These are phyloP conservation scores for Oryza punctata DNA, from an alignment of 176 grass and related monocot genomes.

Conservation along the genomic window DNA sequence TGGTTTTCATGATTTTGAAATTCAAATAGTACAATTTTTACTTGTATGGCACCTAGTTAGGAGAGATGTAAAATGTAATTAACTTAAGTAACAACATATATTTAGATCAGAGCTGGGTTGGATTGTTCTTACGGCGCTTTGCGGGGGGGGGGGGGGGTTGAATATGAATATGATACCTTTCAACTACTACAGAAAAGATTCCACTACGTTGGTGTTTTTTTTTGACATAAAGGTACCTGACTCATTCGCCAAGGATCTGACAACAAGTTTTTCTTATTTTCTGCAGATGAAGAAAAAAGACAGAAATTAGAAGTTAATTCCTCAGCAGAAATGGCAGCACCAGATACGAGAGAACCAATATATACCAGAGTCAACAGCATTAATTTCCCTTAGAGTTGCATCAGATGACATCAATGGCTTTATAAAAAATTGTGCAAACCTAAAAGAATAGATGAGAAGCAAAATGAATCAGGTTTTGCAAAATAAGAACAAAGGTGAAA, in stretches of 20 bases:
- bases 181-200: constrained; percentile 24
- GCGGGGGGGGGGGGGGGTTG: no score
- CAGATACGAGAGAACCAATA: constrained; percentile 27
- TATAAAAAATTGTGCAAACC: constrained; percentile 98
- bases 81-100: no score
- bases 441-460: constrained; percentile 36
- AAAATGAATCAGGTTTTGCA: constrained; percentile 31
- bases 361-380: constrained; percentile 94
- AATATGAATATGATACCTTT: not conserved
- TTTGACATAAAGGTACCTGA: constrained; percentile 55
- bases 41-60: no score
- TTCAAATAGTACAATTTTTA: no score
- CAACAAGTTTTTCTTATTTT: constrained; percentile 95
- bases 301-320: constrained; percentile 23
- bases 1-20: no score
- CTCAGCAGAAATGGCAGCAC: constrained; percentile 6
- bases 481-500: constrained; percentile 26
- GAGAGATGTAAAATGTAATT: no score
- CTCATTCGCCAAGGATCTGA: constrained; percentile 78
- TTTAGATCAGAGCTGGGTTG: no score
- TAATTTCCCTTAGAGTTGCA: constrained; percentile 93
- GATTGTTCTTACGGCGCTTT: no score
- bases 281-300: constrained; percentile 33
- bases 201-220: constrained; percentile 27
- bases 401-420: constrained; percentile 93